Conservation (phyloP, 1,284 basidiomycete genomes). For the Austroboletus rostrupii region DNA sequence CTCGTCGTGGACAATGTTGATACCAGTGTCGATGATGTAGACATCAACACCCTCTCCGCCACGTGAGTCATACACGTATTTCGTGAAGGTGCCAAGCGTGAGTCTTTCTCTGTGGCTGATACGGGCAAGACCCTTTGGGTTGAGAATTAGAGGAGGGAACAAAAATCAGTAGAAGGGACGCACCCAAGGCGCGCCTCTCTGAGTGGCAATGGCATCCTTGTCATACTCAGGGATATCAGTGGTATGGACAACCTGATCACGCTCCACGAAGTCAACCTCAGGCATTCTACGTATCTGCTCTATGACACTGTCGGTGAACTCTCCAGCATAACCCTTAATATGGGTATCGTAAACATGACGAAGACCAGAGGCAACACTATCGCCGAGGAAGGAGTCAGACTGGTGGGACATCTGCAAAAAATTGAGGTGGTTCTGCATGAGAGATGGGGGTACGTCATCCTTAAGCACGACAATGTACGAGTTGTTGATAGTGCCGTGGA, state of each 20-base stretch:
- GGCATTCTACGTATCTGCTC: conserved; percentile 82
- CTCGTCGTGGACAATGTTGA: conserved; percentile 84
- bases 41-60: conserved; percentile 93
- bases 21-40: conserved; percentile 81
- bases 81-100: conserved; percentile 80
- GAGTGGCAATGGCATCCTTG: conserved; percentile 32
- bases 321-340: conserved; percentile 82
- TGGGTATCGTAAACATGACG: conserved; percentile 70
- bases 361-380: conserved; percentile 49
- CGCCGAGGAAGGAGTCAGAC: conserved; percentile 44
- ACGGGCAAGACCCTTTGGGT: conserved; percentile 81
- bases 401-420: conserved; percentile 60
- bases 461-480: conserved; percentile 90
- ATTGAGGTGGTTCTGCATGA: conserved; percentile 72
- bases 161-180: conserved; percentile 22
- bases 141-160: background rate
- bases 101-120: conserved; percentile 86
- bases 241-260: conserved; percentile 84
- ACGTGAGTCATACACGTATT: conserved; percentile 72
- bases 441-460: conserved; percentile 53
- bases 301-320: conserved; percentile 73
- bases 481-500: conserved; percentile 75
- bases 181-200: conserved; percentile 90
- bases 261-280: conserved; percentile 92
- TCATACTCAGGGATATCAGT: conserved; percentile 39